These are phyloP conservation scores for Candida hungchunana DNA, from an alignment of 805 yeast species.

Conservation along the genomic window DNA sequence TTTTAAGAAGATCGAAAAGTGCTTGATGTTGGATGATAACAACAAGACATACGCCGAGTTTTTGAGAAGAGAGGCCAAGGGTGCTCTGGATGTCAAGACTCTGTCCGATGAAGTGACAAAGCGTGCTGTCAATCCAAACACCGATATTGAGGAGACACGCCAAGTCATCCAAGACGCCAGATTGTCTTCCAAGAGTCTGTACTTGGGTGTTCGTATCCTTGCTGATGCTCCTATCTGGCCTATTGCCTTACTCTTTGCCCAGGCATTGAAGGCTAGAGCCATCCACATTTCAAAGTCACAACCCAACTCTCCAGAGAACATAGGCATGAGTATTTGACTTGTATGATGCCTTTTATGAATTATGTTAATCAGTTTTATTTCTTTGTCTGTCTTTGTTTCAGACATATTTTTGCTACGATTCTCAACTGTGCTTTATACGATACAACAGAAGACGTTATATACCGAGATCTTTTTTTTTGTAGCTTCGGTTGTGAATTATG, in stretches of 20 bases:
- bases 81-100: constrained; percentile 50
- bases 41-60: constrained; percentile 56
- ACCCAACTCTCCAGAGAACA: constrained; percentile 17
- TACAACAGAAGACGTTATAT: too few species aligned
- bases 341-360: too few species aligned
- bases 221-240: constrained; percentile 92
- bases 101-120: constrained; percentile 48
- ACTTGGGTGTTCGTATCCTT: constrained; percentile 68
- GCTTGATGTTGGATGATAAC: constrained; percentile 48
- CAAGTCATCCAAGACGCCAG: constrained; percentile 44
- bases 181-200: constrained; percentile 53
- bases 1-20: constrained; percentile 56
- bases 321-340: too few species aligned
- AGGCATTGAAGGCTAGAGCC: constrained; percentile 67
- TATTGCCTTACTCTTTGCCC: constrained; percentile 71
- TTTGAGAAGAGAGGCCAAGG: constrained; percentile 53
- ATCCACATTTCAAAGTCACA: constrained; percentile 32
- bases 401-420: too few species aligned
- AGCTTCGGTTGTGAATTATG: too few species aligned
- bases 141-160: constrained; percentile 40
- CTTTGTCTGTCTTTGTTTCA: too few species aligned
- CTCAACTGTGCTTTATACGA: too few species aligned
- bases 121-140: constrained; percentile 41
- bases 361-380: too few species aligned
- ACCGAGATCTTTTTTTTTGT: too few species aligned